Conservation (phyloP, 2,329 filamentous ascomycete species). For the Trichoderma atroviride region DNA sequence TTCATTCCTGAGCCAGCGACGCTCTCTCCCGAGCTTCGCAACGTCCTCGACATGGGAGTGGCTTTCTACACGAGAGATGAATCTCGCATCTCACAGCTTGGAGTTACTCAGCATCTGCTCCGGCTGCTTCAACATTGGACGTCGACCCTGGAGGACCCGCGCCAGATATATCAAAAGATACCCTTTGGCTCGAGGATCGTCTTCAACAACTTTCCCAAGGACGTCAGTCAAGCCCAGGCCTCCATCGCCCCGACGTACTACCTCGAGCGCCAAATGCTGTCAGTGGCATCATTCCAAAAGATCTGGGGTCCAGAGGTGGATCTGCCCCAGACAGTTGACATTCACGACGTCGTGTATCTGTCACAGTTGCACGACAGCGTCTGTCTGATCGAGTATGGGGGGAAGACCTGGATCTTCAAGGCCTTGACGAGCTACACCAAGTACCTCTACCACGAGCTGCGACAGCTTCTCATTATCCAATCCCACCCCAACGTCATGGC, state of each 20-base stretch:
- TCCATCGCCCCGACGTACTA: slow-evolving; percentile 53
- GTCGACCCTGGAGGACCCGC: slow-evolving; percentile 35
- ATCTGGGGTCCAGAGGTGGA: slow-evolving; percentile 48
- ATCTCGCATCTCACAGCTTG: slow-evolving; percentile 50
- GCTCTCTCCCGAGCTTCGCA: slow-evolving; percentile 46
- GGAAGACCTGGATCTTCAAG: slow-evolving; percentile 57
- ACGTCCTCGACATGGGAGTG: slow-evolving; percentile 50
- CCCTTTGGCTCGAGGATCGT: slow-evolving; percentile 63
- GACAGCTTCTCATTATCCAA: slow-evolving; percentile 54
- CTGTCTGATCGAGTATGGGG: slow-evolving; percentile 53
- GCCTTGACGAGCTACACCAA: slow-evolving; percentile 60
- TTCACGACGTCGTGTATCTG: slow-evolving; percentile 53
- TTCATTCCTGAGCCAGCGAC: slow-evolving; percentile 56
- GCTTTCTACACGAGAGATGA: slow-evolving; percentile 60
- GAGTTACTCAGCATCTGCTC: slow-evolving; percentile 57
- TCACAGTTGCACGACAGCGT: slow-evolving; percentile 62
- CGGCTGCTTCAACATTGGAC: slow-evolving; percentile 59
- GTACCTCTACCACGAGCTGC: slow-evolving; percentile 64
- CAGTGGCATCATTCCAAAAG: slow-evolving; percentile 44
- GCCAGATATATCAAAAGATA: slow-evolving; percentile 46
- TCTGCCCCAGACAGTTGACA: slow-evolving; percentile 53
- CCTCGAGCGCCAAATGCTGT: slow-evolving; percentile 56
- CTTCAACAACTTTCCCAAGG: slow-evolving; percentile 52
- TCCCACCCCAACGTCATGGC: slow-evolving; percentile 57
- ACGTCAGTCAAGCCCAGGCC: slow-evolving; percentile 51